A percentile compares a stretch with the other conserved stretches of the same genome.
Conservation (phyloP, 2,329 filamentous ascomycete species). For the Cordyceps cicadae region DNA sequence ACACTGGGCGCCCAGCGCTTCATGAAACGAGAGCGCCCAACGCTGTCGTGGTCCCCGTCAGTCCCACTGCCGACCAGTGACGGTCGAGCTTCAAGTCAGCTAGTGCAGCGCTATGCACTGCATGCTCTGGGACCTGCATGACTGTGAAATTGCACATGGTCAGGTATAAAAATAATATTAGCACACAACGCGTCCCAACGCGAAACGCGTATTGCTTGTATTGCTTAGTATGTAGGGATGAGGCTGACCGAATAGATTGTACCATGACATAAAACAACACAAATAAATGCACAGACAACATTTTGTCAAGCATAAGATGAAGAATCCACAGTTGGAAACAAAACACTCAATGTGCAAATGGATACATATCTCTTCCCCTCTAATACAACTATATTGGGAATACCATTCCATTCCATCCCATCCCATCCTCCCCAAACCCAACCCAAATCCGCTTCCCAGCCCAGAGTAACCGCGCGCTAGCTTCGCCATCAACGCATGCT, state of each 20-base stretch:
- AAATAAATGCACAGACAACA: background rate
- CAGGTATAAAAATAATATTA: background rate
- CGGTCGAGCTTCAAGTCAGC: background rate
- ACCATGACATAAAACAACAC: background rate
- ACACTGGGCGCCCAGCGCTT: background rate
- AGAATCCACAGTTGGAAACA: background rate
- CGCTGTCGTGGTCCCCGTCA: background rate
- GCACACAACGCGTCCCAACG: background rate
- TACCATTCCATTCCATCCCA: too few species aligned
- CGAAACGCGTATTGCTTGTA: background rate
- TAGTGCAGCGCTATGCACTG: background rate
- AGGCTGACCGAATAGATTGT: too few species aligned
- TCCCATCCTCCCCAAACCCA: background rate
- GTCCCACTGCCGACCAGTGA: background rate
- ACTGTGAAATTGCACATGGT: background rate
- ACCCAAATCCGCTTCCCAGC: background rate
- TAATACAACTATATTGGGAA: background rate
- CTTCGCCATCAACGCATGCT: background rate
- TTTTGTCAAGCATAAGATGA: background rate
- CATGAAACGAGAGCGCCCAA: background rate
- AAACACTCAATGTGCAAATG: background rate
- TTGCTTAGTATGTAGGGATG: background rate
- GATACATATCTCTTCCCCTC: background rate
- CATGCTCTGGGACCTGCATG: constrained; percentile 5
- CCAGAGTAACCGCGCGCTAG: background rate